Base-by-base conservation (phyloP, 169 alveolate genomes). In the Plasmodium cynomolgi region DNA sequence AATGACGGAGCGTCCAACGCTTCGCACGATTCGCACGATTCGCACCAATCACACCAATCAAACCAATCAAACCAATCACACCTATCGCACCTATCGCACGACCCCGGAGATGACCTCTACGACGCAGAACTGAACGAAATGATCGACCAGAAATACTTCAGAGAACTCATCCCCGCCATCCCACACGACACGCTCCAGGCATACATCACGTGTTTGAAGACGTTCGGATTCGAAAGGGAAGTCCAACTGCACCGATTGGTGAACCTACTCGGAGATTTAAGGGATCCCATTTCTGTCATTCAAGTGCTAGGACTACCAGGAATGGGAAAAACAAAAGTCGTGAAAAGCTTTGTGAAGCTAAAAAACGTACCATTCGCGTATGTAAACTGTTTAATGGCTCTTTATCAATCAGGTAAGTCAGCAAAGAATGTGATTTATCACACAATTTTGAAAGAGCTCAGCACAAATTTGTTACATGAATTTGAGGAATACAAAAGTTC, bases 241-340 rank as follows among this genome's bases (percentile, higher is more conserved):
- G 95, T 79, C n/a, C 95, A 91, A 34, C 58, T 91, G 77, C 92
- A 91, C 77, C 58, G 95, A 31, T 23, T 91, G 33, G 77, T 79
- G 1, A 91, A 91, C 77, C 58, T 91, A 3, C 56, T 91, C 3
- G 95, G 95, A 26, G 95, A 91, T 72, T 72, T 91, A 34, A 41
- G 95, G 29, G 95, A 91, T 50, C 95, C 95, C 37, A 91, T 91
- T 31, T 81, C 95, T 0, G 95, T 91, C 1, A 91, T 91, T 33
- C 95, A 91, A 20, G 62, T 91, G 2, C 33, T 91, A 71, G 95
- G 95, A 7, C 77, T 91, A 37, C 95, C 95, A 9, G 95, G 95
- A 29, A 91, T 91, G 95, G 95, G 95, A 1, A 91, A 91, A 91
- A 91, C 95, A 72, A 91, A 83, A 47, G 95, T 91, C 17, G 92